Evolutionary conservation across 768 basidiomycete genomes (phyloP), one percentile per base, ranked within the genome.

Genomic region (Amanita thiersii): DNA sequence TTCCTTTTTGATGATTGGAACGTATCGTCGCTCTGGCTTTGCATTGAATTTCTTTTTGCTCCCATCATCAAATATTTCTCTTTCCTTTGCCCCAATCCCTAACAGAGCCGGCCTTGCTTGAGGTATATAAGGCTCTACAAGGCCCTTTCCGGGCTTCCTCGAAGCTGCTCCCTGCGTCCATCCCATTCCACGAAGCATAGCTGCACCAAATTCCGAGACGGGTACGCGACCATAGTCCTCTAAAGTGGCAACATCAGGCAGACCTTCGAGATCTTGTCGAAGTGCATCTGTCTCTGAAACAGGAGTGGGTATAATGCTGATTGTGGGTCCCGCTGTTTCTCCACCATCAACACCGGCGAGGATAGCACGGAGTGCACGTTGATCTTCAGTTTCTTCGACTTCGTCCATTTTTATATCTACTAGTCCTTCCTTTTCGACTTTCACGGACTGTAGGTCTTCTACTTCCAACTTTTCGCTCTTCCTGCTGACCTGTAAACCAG

Each of bases 131-230:
- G 92, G 83, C 50, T 90, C 78, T 2, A 77, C 69, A 11, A 79
- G 56, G 2, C 79, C 85, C 46, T 75, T 71, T 11, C 77, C 71
- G 6, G 73, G 67, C 26, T 74, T 79, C 32, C 75, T 69, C 17
- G 79, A 70, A 2, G 86, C 87, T 3, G 81, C 78, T 3, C 86
- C 85, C 25, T 86, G 80, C 46, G 86, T 86, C 91, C 91, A 97
- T 2, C 93, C 93, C 96, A 98, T 98, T 0, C 94, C 94, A 33
- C 92, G 75, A 3, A 96, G 69, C 51, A 98, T 73, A 5, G 96
- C 96, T 3, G 86, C 81, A 4, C 96, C 94, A 50, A 98, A 99
- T 43, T 88, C 84, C 4, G 85, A 81, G 11, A 99, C 81, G 0
- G 96, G 96, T 0, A 97, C 78, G 14, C 90, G 83, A 25, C 77